These are phyloP conservation scores for Candida tammaniensis DNA, from an alignment of 805 yeast species.

Conservation along the genomic window DNA sequence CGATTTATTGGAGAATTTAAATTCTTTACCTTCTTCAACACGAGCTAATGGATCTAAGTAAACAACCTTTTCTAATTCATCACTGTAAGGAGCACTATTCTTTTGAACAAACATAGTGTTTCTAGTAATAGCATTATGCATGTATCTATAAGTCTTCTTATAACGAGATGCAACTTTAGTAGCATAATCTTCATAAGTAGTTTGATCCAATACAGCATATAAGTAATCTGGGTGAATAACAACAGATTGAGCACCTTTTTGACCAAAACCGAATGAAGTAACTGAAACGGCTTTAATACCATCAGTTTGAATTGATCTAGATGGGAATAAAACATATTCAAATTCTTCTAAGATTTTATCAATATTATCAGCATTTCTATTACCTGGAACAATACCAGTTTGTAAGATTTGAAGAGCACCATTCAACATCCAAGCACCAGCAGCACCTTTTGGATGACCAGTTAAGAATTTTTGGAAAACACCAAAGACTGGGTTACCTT, in stretches of 20 bases:
- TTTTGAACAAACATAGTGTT: constrained; percentile 91
- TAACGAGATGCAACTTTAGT: constrained; percentile 75
- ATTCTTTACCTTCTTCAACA: constrained; percentile 46
- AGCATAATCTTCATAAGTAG: constrained; percentile 69
- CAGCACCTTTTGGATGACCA: constrained; percentile 99
- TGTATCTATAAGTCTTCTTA: constrained; percentile 87
- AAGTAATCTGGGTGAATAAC: constrained; percentile 91
- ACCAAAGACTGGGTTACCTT: constrained; percentile 97
- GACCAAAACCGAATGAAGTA: constrained; percentile 99
- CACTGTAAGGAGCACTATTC: constrained; percentile 89
- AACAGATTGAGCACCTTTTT: constrained; percentile 97
- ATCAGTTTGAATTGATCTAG: constrained; percentile 88
- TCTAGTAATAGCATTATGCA: constrained; percentile 91
- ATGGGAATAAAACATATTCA: constrained; percentile 90
- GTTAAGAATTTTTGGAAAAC: constrained; percentile 98
- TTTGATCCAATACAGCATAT: constrained; percentile 73
- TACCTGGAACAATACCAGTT: constrained; percentile 95
- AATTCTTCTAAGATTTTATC: constrained; percentile 79
- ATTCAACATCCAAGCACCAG: constrained; percentile 99
- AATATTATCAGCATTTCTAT: constrained; percentile 96
- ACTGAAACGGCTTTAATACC: constrained; percentile 97
- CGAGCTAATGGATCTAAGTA: constrained; percentile 96
- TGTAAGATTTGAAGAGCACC: constrained; percentile 94
- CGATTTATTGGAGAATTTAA: constrained; percentile 47
- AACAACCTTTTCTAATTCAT: constrained; percentile 83